A percentile compares a stretch with the other conserved stretches of the same genome.
Evolutionary conservation across 129 eudicot species (phyloP).

Genomic region (Tagetes patula): DNA sequence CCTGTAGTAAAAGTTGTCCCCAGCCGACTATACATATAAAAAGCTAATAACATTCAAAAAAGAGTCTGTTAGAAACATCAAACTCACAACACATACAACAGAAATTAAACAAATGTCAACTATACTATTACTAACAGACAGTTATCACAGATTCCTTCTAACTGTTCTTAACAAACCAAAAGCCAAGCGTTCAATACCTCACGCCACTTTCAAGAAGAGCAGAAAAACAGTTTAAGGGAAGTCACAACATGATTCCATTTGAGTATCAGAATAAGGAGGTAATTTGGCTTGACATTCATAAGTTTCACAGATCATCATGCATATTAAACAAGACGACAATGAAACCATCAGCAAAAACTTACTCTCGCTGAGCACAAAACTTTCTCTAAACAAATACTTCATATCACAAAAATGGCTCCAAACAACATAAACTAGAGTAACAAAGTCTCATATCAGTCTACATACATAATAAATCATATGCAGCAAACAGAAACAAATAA

Average conservation of each 20-base stretch:
- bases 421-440: conserved; percentile 16
- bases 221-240: conserved; percentile 3
- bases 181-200: not conserved
- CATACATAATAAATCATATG: conserved; percentile 13
- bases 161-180: conserved; percentile 5
- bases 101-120: not conserved
- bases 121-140: not conserved
- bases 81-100: conserved; percentile 9
- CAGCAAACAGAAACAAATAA: conserved; percentile 10
- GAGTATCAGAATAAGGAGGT: not conserved
- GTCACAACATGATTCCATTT: not conserved
- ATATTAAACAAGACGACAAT: conserved; percentile 8
- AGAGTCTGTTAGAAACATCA: conserved; percentile 30
- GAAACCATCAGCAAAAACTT: conserved; percentile 9
- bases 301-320: not conserved
- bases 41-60: conserved; percentile 48
- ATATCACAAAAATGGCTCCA: conserved; percentile 1
- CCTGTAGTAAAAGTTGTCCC: conserved; percentile 77
- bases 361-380: conserved; percentile 5
- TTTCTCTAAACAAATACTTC: not conserved
- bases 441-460: not conserved
- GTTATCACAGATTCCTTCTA: conserved; percentile 8
- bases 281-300: not conserved
- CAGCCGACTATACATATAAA: conserved; percentile 78
- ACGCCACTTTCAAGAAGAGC: not conserved